Conservation (phyloP, 2,329 filamentous ascomycete species). For the Zarea fungicola region DNA sequence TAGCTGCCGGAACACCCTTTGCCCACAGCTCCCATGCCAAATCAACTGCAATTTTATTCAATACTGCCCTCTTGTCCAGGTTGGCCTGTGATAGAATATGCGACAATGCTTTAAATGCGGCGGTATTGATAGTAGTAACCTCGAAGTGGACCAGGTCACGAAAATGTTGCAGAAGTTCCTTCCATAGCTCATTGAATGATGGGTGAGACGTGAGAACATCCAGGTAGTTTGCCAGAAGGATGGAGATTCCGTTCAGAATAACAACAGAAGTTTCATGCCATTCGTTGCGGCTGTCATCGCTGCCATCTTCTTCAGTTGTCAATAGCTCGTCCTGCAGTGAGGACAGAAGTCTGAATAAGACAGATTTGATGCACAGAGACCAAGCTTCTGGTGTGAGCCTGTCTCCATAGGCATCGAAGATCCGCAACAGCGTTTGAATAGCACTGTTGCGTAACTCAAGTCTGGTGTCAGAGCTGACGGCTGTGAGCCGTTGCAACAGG, state of each 20-base stretch:
- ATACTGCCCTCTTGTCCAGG: constrained; percentile 36
- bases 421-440: constrained; percentile 83
- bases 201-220: constrained; percentile 61
- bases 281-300: constrained; percentile 44
- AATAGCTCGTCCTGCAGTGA: constrained; percentile 58
- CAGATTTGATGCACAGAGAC: constrained; percentile 74
- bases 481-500: constrained; percentile 64
- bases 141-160: constrained; percentile 57
- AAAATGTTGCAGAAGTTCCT: constrained; percentile 65
- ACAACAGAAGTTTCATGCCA: constrained; percentile 74
- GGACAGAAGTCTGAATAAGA: constrained; percentile 73
- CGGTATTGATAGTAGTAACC: constrained; percentile 66
- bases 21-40: constrained; percentile 68
- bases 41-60: constrained; percentile 50
- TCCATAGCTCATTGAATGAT: constrained; percentile 70
- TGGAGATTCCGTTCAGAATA: constrained; percentile 66
- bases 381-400: constrained; percentile 72
- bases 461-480: constrained; percentile 65
- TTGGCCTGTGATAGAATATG: constrained; percentile 54
- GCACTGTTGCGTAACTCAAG: constrained; percentile 79
- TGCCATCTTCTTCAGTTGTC: constrained; percentile 31
- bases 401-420: constrained; percentile 87
- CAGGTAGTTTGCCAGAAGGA: constrained; percentile 70
- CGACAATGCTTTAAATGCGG: constrained; percentile 62
- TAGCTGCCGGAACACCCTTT: constrained; percentile 52